Evolutionary conservation across 1,284 basidiomycete species (phyloP).

Genomic region (Irpex rosettiformis): DNA sequence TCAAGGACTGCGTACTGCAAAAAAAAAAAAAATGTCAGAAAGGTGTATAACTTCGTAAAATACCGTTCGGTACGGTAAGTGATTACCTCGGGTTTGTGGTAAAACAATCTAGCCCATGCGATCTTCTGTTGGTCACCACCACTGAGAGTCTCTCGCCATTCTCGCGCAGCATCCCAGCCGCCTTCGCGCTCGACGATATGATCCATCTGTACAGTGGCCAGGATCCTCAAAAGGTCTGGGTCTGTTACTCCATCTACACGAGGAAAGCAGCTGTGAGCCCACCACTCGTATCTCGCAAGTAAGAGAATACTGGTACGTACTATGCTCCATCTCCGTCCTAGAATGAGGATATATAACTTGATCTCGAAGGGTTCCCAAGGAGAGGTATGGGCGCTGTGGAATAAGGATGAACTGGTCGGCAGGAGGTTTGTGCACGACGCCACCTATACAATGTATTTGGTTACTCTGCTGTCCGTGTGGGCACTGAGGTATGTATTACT

Average conservation of each 20-base stretch:
- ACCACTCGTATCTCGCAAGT: too few species aligned
- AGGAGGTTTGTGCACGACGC: conserved; percentile 89
- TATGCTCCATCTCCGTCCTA: conserved; percentile 67
- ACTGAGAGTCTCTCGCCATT: conserved; percentile 92
- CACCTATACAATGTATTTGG: conserved; percentile 45
- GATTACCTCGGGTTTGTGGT: conserved; percentile 86
- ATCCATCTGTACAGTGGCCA: conserved; percentile 84
- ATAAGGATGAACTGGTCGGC: conserved; percentile 92
- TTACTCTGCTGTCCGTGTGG: not conserved
- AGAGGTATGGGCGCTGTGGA: conserved; percentile 94
- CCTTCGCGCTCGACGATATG: conserved; percentile 93
- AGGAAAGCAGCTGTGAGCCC: too few species aligned
- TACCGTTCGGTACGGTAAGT: not conserved
- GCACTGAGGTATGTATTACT: conserved; percentile 14
- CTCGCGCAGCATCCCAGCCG: conserved; percentile 85
- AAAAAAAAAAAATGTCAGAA: not conserved
- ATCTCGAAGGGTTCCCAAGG: conserved; percentile 90
- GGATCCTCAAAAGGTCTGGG: conserved; percentile 69
- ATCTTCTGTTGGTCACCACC: conserved; percentile 90
- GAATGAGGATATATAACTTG: conserved; percentile 90
- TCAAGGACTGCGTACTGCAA: conserved; percentile 91
- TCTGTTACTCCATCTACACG: conserved; percentile 68
- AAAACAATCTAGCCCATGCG: conserved; percentile 96
- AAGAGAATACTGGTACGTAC: conserved; percentile 40
- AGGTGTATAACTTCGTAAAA: not conserved